phyloP scores from a whole-genome alignment of 495 filamentous ascomycete species.

The Neurospora sp. region DNA sequence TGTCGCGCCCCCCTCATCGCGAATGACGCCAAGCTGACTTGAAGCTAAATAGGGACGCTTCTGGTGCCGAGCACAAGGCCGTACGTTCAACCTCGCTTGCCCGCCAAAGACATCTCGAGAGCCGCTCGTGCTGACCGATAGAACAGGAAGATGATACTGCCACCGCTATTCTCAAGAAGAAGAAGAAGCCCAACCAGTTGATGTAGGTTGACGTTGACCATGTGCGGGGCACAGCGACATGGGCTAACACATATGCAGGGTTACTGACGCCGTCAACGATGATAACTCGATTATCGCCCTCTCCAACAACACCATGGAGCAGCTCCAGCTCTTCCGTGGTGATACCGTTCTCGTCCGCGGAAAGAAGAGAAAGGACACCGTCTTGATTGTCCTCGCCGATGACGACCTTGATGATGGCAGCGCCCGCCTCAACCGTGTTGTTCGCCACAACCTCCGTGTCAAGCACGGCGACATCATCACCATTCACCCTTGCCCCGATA shows the following conservation, averaged over 20 bases:
- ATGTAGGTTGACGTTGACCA: conserved; percentile 51
- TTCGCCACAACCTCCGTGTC: conserved; percentile 93
- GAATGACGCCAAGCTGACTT: conserved; percentile 18
- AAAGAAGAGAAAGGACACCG: conserved; percentile 99
- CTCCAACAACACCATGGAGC: conserved; percentile 98
- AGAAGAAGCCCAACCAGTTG: conserved; percentile 99
- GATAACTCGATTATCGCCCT: conserved; percentile 99
- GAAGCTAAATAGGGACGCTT: conserved; percentile 59
- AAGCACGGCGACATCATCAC: conserved; percentile 97
- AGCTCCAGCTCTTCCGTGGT: conserved; percentile 92
- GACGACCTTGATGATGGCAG: conserved; percentile 97
- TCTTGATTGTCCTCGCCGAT: conserved; percentile 92
- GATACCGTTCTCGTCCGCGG: conserved; percentile 97
- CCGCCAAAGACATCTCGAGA: conserved; percentile 5
- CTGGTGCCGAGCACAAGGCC: conserved; percentile 78
- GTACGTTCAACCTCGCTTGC: conserved; percentile 41
- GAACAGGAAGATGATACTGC: conserved; percentile 76
- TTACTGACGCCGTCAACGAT: conserved; percentile 96
- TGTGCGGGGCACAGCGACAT: conserved; percentile 1
- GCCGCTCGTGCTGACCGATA: conserved; percentile 10
- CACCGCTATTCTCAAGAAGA: conserved; percentile 98
- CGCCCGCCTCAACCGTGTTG: conserved; percentile 93
- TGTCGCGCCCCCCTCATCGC: background rate
- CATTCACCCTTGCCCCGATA: conserved; percentile 98
- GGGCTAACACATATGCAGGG: conserved; percentile 47